Evolutionary conservation across 352 stramenopile species (phyloP).

Genomic region (Discostella stelligera): DNA sequence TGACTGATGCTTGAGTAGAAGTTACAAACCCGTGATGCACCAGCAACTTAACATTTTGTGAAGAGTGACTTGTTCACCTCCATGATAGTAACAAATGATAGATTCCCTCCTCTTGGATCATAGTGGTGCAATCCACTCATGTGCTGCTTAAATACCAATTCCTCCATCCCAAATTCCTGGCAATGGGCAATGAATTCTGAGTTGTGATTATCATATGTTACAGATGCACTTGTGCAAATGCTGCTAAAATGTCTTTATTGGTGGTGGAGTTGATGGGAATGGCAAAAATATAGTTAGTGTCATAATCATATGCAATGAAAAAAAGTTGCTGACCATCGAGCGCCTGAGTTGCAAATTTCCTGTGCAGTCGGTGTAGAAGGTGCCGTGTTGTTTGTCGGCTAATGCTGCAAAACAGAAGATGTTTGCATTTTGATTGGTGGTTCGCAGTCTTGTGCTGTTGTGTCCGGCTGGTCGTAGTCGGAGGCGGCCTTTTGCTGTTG

Average conservation of each 20-base stretch:
- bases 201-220: background rate
- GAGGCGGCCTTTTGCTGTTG: background rate
- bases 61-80: too few species aligned
- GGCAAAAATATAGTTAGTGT: slow-evolving; percentile 40
- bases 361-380: slow-evolving; percentile 34
- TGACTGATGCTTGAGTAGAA: background rate
- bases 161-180: too few species aligned
- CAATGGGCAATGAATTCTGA: background rate
- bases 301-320: slow-evolving; percentile 45
- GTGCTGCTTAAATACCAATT: too few species aligned
- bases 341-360: slow-evolving; percentile 12
- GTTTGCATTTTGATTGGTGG: too few species aligned
- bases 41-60: background rate
- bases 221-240: background rate
- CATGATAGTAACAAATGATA: background rate
- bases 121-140: background rate
- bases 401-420: slow-evolving; percentile 34
- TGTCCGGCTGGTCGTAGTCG: background rate
- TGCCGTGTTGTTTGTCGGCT: slow-evolving; percentile 24
- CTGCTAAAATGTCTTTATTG: slow-evolving; percentile 13
- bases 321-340: slow-evolving; percentile 36
- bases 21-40: background rate
- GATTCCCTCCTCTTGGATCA: background rate
- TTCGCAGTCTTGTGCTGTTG: background rate
- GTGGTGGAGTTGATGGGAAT: slow-evolving; percentile 17